A percentile compares a stretch with the other conserved stretches of the same genome.
Evolutionary conservation across 768 basidiomycete species (phyloP).

Genomic region (Neoboletus brunneissimus): DNA sequence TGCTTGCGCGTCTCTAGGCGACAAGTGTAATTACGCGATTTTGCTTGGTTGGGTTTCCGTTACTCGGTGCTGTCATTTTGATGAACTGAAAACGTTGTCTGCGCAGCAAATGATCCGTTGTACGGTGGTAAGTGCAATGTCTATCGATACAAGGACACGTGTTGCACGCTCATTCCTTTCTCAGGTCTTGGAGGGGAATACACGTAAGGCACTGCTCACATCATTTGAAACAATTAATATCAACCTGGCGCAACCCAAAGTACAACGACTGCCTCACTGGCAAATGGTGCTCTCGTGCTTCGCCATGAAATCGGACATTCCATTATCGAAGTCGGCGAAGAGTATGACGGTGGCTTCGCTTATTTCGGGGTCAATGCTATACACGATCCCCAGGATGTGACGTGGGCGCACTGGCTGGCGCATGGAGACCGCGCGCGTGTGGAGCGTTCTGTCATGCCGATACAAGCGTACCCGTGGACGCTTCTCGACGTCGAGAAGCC

Average conservation of each 20-base stretch:
- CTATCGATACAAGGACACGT: neutral
- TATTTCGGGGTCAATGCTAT: constrained; percentile 72
- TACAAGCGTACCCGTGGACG: constrained; percentile 76
- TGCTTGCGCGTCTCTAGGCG: constrained; percentile 63
- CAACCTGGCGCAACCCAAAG: constrained; percentile 33
- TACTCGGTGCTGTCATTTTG: neutral
- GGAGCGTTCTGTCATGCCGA: constrained; percentile 71
- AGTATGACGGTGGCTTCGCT: constrained; percentile 75
- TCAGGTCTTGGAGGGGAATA: constrained; percentile 74
- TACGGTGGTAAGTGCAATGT: constrained; percentile 59
- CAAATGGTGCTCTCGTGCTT: constrained; percentile 72
- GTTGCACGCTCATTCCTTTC: neutral
- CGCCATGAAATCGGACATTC: constrained; percentile 82
- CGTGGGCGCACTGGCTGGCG: constrained; percentile 75
- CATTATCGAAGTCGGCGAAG: constrained; percentile 75
- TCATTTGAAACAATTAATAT: neutral
- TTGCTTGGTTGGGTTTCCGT: constrained; percentile 51
- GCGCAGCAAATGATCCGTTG: constrained; percentile 69
- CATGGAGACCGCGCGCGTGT: constrained; percentile 37
- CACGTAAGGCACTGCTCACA: constrained; percentile 49
- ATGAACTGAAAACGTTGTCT: constrained; percentile 3
- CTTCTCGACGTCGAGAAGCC: constrained; percentile 58
- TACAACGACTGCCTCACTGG: constrained; percentile 69
- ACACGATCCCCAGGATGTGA: constrained; percentile 41
- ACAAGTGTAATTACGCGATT: constrained; percentile 73